Evolutionary conservation across 2,329 filamentous ascomycete genomes (phyloP).

Genomic region (Thermothelomyces thermophilus): DNA sequence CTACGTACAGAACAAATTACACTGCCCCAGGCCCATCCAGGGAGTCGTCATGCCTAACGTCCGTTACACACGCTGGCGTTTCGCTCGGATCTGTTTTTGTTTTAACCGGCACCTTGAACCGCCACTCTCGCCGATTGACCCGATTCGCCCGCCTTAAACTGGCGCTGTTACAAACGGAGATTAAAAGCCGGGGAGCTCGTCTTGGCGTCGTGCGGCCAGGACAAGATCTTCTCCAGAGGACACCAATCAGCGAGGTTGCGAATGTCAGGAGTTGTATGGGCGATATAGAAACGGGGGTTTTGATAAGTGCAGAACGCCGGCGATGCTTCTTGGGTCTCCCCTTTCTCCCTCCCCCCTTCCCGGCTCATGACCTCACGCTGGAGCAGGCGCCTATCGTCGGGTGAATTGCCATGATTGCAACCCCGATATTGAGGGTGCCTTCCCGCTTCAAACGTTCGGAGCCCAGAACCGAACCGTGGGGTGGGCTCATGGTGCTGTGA

Average conservation of each 20-base stretch:
- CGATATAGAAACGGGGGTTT: slow-evolving; percentile 5
- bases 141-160: slow-evolving; percentile 13
- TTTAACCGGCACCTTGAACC: slow-evolving; percentile 16
- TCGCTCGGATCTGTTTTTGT: not conserved
- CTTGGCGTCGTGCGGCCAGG: slow-evolving; percentile 12
- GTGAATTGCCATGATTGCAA: slow-evolving; percentile 18
- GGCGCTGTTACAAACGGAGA: slow-evolving; percentile 17
- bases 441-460: not conserved
- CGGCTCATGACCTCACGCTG: not conserved
- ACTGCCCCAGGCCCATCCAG: not conserved
- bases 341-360: too few relatives aligned
- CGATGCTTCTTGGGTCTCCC: not conserved
- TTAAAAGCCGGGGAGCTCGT: slow-evolving; percentile 21
- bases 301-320: not conserved
- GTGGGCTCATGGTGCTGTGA: not conserved
- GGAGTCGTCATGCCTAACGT: not conserved
- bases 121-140: slow-evolving; percentile 12
- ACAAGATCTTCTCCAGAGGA: too few relatives aligned
- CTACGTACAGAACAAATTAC: too few relatives aligned
- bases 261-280: slow-evolving; percentile 1
- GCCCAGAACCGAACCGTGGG: not conserved
- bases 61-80: not conserved
- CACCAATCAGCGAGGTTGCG: not conserved
- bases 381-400: slow-evolving; percentile 5
- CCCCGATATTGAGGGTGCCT: slow-evolving; percentile 19